A percentile compares a stretch with the other conserved stretches of the same genome.
Conservation (phyloP, 495 filamentous ascomycete species). For the Lepraria neglecta region DNA sequence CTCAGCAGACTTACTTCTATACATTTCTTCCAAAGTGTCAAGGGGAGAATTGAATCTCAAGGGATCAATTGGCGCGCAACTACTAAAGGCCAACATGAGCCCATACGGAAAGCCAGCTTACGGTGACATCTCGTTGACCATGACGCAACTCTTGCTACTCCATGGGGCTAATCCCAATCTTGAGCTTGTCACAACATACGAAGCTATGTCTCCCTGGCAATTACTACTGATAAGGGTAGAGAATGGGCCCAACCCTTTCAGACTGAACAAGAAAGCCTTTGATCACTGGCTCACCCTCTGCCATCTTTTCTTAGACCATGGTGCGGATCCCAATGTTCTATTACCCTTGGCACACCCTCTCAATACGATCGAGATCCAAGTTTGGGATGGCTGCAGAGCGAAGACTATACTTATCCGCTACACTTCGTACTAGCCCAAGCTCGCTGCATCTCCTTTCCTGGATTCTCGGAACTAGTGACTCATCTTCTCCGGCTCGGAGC, state of each 20-base stretch:
- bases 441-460: background rate
- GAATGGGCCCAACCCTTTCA: background rate
- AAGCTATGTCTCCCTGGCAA: background rate
- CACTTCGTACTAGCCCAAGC: slow-evolving; percentile 1
- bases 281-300: background rate
- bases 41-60: background rate
- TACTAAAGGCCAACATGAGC: background rate
- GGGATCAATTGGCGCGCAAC: background rate
- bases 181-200: background rate
- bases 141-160: background rate
- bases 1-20: background rate
- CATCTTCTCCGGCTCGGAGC: slow-evolving; percentile 2
- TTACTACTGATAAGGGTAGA: background rate
- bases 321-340: background rate
- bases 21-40: background rate
- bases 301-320: slow-evolving; percentile 3
- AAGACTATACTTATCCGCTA: background rate
- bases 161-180: background rate
- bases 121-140: background rate
- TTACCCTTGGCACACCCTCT: background rate
- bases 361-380: background rate
- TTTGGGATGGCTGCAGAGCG: background rate
- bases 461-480: background rate
- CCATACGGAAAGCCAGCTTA: background rate
- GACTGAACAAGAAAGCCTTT: background rate